Conservation (phyloP, 495 filamentous ascomycete species). For the Xylaria venustula region DNA sequence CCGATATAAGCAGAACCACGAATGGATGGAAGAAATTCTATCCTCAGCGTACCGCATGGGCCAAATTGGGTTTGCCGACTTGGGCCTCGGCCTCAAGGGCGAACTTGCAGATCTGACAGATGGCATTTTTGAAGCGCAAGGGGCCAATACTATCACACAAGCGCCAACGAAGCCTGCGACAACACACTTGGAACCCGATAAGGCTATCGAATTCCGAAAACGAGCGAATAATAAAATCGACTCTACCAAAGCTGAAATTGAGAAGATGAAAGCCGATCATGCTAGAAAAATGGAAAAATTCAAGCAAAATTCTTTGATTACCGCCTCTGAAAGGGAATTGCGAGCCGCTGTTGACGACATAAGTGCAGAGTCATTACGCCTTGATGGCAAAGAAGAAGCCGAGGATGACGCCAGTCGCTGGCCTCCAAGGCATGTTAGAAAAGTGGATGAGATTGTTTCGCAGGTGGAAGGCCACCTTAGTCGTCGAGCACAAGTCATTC, state of each 20-base stretch:
- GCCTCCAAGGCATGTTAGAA: constrained; percentile 49
- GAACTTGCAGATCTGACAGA: constrained; percentile 78
- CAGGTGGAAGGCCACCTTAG: constrained; percentile 57
- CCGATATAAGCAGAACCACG: constrained; percentile 90
- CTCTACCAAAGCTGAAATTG: constrained; percentile 72
- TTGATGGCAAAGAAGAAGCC: constrained; percentile 62
- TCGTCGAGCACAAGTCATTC: constrained; percentile 55
- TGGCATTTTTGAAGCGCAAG: constrained; percentile 63
- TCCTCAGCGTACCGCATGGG: constrained; percentile 78
- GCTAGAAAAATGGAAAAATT: constrained; percentile 71
- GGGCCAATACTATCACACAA: constrained; percentile 57
- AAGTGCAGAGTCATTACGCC: constrained; percentile 59
- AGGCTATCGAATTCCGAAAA: constrained; percentile 75
- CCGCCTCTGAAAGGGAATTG: constrained; percentile 62
- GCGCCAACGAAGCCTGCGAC: constrained; percentile 49
- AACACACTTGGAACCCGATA: constrained; percentile 61
- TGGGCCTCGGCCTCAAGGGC: constrained; percentile 83
- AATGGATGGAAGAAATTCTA: constrained; percentile 99
- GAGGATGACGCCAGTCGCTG: constrained; percentile 43
- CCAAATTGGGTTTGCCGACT: constrained; percentile 82
- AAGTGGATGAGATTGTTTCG: constrained; percentile 59
- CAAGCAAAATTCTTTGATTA: constrained; percentile 61
- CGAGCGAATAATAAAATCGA: constrained; percentile 64
- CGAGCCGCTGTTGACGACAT: constrained; percentile 55
- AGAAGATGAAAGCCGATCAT: constrained; percentile 77